These are phyloP conservation scores for Deinandra increscens DNA, from an alignment of 129 eudicot genomes.

Conservation along the genomic window DNA sequence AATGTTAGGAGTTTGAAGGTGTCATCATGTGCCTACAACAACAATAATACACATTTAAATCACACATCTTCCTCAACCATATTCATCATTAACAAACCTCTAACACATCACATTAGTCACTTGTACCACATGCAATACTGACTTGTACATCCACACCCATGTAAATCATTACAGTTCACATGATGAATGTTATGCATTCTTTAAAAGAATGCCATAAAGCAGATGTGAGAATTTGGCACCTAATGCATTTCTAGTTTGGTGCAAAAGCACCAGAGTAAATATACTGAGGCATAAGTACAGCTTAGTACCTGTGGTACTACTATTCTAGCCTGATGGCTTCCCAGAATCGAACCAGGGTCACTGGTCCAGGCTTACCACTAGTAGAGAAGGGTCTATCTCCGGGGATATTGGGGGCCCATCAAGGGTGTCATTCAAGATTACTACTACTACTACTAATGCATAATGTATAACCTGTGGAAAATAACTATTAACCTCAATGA, in stretches of 20 bases:
- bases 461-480: constrained; percentile 9
- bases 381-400: constrained; percentile 11
- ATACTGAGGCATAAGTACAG: constrained; percentile 31
- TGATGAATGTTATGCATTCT: constrained; percentile 25
- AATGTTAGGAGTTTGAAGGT: constrained; percentile 34
- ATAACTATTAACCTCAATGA: not conserved
- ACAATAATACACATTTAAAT: constrained; percentile 31
- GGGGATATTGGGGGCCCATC: constrained; percentile 15
- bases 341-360: constrained; percentile 14
- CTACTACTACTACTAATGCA: not conserved
- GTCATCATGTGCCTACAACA: constrained; percentile 38
- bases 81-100: constrained; percentile 12
- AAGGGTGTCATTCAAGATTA: constrained; percentile 12
- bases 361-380: constrained; percentile 29
- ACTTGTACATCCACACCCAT: constrained; percentile 18
- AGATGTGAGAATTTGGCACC: constrained; percentile 39
- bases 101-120: constrained; percentile 12
- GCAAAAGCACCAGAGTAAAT: constrained; percentile 34
- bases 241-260: constrained; percentile 38
- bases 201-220: constrained; percentile 32
- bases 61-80: constrained; percentile 19
- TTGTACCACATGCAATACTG: constrained; percentile 19
- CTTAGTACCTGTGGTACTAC: constrained; percentile 16
- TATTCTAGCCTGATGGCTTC: constrained; percentile 15
- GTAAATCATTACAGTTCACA: constrained; percentile 35